Base-by-base conservation (phyloP, 352 stramenopile species). In the Phytopythium helicoides region DNA sequence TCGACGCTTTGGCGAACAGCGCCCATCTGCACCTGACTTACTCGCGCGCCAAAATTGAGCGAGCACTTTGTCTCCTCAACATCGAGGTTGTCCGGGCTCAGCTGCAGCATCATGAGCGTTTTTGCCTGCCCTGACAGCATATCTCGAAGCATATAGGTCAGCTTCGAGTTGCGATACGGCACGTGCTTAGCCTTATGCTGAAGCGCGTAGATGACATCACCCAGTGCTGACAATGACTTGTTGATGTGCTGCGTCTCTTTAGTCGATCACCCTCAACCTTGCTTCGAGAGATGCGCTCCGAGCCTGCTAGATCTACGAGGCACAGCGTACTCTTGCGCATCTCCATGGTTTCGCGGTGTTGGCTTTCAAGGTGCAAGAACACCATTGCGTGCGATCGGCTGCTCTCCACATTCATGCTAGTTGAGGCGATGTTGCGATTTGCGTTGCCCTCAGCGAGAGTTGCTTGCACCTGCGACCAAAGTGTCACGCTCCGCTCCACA, bases 241-340 rank as follows among this genome's bases (percentile, higher is more conserved):
- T 99, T 99, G 64, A 99, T 99, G 62, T 98, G 90, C 59, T 98
- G 94, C 12, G 97, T 97, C 60, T 99, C 97, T 97, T 97, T 36
- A 99, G 66, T 0, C 82, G 80, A 28, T 95, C 84, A 16, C 81
- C 86, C 36, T 90, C 73, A 10, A 93, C 86, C 60, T 91, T 73
- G 38, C 79, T 92, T n/a, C 81, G 79, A 28, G 79, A 85, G 40
- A 98, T 86, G 25, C 95, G 85, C 60, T 99, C 96, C 8, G 95
- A 98, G n/a, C 94, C 94, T 6, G 97, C 97, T 36, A 99, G 79
- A 75, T 99, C 97, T 11, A 99, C 96, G 42, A 99, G 90, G 73
- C 98, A 98, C 31, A 99, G 71, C 38, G 88, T 97, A 41, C 96
- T 92, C 10, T 57, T 77, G 50, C 81, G 81, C 42, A 79, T 64